Evolutionary conservation across 2,329 filamentous ascomycete species (phyloP).

Genomic region (Epicoccum sorghinum): DNA sequence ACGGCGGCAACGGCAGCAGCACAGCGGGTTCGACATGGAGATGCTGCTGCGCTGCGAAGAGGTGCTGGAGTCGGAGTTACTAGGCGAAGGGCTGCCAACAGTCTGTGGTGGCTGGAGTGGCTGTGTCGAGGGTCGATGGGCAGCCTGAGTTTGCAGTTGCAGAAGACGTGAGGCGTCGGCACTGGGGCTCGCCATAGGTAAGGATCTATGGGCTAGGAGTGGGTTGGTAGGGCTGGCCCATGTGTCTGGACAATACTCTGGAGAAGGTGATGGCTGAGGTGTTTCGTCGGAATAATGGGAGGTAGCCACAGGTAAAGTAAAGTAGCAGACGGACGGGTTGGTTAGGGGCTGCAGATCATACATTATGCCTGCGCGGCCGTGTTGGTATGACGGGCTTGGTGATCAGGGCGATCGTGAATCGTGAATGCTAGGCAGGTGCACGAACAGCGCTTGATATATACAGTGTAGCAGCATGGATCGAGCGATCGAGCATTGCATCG

Average conservation of each 20-base stretch:
- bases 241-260: conserved; percentile 31
- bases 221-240: conserved; percentile 42
- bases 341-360: conserved; percentile 13
- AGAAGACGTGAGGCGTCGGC: conserved; percentile 44
- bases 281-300: conserved; percentile 44
- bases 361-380: conserved; percentile 20
- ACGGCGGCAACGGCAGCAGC: conserved; percentile 46
- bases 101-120: conserved; percentile 36
- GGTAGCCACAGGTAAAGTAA: conserved; percentile 34
- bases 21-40: conserved; percentile 21
- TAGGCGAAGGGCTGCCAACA: conserved; percentile 17
- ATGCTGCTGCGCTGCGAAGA: conserved; percentile 22
- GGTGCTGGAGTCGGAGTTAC: conserved; percentile 18
- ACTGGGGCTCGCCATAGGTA: conserved; percentile 29
- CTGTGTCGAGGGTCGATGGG: conserved; percentile 40
- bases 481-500: conserved; percentile 1
- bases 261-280: conserved; percentile 29
- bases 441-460: conserved; percentile 13
- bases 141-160: conserved; percentile 48
- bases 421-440: background rate
- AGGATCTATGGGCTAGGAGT: conserved; percentile 41
- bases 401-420: conserved; percentile 8
- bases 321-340: conserved; percentile 39
- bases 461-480: conserved; percentile 3
- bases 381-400: conserved; percentile 13